These are phyloP conservation scores for Saccharomycopsis olivae DNA, from an alignment of 805 yeast species.

Conservation along the genomic window DNA sequence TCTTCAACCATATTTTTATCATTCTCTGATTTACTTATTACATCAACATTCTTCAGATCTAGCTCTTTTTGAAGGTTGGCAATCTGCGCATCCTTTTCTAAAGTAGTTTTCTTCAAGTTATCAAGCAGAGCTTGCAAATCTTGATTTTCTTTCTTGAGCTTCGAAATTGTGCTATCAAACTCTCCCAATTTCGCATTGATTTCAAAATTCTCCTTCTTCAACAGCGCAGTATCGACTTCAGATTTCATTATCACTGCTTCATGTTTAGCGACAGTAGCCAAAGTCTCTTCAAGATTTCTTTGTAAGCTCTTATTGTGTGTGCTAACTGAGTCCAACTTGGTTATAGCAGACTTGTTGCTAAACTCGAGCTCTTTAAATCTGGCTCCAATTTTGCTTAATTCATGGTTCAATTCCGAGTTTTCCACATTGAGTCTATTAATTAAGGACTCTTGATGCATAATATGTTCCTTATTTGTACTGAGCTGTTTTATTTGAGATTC, in stretches of 20 bases:
- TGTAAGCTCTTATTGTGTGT: too few species aligned
- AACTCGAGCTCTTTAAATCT: constrained; percentile 17
- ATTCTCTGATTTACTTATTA: neutral
- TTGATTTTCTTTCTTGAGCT: neutral
- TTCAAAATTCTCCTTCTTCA: neutral
- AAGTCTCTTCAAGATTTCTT: neutral
- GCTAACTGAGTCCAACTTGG: neutral
- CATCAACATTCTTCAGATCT: constrained; percentile 16
- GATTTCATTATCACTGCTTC: neutral
- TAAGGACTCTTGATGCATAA: constrained; percentile 19
- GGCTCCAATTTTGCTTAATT: neutral
- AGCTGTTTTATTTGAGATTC: neutral
- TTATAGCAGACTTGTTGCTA: constrained; percentile 12
- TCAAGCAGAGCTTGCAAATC: neutral
- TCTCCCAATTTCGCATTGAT: neutral
- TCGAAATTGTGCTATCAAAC: neutral
- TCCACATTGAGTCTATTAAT: constrained; percentile 17
- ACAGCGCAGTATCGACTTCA: too few species aligned
- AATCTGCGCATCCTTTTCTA: neutral
- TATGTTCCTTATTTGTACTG: constrained; percentile 15
- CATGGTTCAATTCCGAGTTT: constrained; percentile 13
- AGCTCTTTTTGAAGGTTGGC: constrained; percentile 13
- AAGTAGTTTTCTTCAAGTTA: neutral
- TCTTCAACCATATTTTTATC: neutral
- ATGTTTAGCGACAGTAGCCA: too few species aligned